Base-by-base conservation (phyloP, 2,329 filamentous ascomycete species). In the Colletotrichum euphorbiae region DNA sequence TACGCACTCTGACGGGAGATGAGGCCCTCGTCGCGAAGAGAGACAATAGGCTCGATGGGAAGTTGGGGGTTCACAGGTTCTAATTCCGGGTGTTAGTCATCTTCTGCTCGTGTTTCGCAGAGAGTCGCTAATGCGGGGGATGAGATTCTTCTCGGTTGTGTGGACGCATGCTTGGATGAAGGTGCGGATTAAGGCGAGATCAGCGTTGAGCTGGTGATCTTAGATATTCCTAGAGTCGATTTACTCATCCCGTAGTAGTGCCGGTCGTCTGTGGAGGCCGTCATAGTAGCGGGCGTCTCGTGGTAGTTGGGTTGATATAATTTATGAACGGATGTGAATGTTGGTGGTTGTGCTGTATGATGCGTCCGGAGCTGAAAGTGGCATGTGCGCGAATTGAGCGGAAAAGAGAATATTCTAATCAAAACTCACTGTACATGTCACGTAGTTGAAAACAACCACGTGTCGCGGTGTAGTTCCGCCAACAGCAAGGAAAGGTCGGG, bases 1-100 rank as follows among this genome's bases (percentile, higher is more conserved):
- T 45, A 19, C 8, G 15, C 17, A 17, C n/a, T 45, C 42, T 45
- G 5, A 6, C 15, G 2, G 42, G 15, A 6, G 42, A 38, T n/a
- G 31, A 40, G 51, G n/a, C 31, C 51, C 31, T 38, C 51, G 33
- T 54, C 31, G n/a, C 51, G 31, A n/a, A 38, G 51, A 8, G 51
- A 38, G 51, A 54, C 33, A 15, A 52, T n/a, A 2, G 33, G 51
- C n/a, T 19, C n/a, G 31, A 54, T 40, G 33, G 51, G 51, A 2
- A 54, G 33, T 6, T 17, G 40, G n/a, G 51, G 51, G 8, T 54
- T 54, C n/a, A 15, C 31, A 54, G n/a, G 15, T 38, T 54, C 31
- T 54, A 13, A 8, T 54, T 54, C 15, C 33, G 28, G 31, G 21
- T 54, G 51, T 54, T 40, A 31, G 51, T 31, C 38, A 40, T 40